These are phyloP conservation scores for Eucalyptus grandis DNA, from an alignment of 345 rosid genomes.

Conservation along the genomic window DNA sequence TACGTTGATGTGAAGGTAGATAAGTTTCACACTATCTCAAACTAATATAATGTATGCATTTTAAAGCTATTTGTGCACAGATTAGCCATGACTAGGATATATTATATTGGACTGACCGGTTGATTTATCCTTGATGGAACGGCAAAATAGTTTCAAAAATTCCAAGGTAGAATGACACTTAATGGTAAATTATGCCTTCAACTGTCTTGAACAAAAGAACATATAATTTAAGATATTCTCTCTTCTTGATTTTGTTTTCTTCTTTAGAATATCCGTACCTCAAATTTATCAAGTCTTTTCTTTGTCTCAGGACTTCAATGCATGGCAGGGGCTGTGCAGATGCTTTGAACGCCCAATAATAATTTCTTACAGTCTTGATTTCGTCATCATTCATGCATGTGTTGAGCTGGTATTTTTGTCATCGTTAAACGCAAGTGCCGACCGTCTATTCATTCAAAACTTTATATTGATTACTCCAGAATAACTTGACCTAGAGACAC, in stretches of 20 bases:
- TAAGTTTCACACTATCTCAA: neutral
- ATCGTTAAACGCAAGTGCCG: neutral
- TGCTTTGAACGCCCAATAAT: neutral
- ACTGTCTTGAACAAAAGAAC: neutral
- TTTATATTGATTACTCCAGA: neutral
- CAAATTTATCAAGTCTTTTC: neutral
- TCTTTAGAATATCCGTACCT: neutral
- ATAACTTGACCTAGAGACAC: neutral
- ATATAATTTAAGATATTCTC: neutral
- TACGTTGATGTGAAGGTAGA: neutral
- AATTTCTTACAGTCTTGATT: neutral
- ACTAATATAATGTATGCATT: neutral
- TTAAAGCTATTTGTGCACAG: neutral
- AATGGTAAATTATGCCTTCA: neutral
- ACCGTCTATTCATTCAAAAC: neutral
- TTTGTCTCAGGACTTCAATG: neutral
- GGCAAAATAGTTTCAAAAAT: neutral
- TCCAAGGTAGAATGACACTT: neutral
- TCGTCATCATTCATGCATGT: neutral
- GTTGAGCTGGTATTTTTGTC: neutral
- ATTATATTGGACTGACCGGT: neutral
- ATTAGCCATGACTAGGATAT: neutral
- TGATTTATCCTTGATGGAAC: neutral
- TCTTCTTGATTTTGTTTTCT: neutral
- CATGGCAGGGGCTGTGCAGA: neutral